These are phyloP conservation scores for Ceriops tagal DNA, from an alignment of 345 rosid genomes.

Conservation along the genomic window DNA sequence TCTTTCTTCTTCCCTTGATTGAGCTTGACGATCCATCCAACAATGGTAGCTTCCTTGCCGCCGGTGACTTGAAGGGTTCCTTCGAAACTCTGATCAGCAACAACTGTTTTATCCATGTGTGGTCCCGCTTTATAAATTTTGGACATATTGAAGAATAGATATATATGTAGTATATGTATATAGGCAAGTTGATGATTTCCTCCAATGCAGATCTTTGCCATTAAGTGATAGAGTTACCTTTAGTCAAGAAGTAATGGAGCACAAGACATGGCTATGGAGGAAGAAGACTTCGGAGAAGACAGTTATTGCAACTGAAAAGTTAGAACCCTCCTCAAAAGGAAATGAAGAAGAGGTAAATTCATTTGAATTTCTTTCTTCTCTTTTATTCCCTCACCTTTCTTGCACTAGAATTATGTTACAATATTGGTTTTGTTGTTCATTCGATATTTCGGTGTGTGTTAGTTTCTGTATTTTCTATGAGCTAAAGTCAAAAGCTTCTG, in stretches of 20 bases:
- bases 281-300: slow-evolving; percentile 67
- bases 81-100: too few species aligned
- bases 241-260: slow-evolving; percentile 49
- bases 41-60: too few species aligned
- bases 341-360: slow-evolving; percentile 54
- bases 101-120: too few species aligned
- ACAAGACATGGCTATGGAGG: slow-evolving; percentile 81
- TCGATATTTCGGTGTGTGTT: too few species aligned
- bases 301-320: slow-evolving; percentile 34
- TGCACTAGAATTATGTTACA: background rate
- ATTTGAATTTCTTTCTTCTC: background rate
- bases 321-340: slow-evolving; percentile 32
- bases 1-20: background rate
- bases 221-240: background rate
- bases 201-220: slow-evolving; percentile 15
- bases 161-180: background rate
- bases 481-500: background rate
- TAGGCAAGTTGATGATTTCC: background rate
- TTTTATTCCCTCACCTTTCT: background rate
- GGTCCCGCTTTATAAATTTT: background rate
- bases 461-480: background rate
- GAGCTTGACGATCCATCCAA: too few species aligned
- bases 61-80: too few species aligned
- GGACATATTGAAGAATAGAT: background rate
- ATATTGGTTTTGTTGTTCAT: too few species aligned